These are phyloP conservation scores for Malbranchea cinnamomea DNA, from an alignment of 2,329 filamentous ascomycete genomes.

Conservation along the genomic window DNA sequence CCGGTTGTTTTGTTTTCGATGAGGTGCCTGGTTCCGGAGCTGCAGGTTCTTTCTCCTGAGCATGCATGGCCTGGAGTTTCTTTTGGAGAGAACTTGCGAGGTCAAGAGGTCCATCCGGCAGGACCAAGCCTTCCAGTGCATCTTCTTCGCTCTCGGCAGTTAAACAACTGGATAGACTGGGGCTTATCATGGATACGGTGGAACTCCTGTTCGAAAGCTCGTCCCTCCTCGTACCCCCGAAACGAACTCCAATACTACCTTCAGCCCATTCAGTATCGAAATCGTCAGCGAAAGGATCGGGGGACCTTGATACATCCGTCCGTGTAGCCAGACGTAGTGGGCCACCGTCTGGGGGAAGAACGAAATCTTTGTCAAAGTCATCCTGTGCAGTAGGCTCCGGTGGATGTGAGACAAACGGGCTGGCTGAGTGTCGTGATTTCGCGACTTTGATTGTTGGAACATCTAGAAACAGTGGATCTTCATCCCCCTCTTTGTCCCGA, in stretches of 20 bases:
- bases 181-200: constrained; percentile 76
- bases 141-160: constrained; percentile 91
- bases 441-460: constrained; percentile 53
- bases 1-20: constrained; percentile 13
- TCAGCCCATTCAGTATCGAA: constrained; percentile 78
- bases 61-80: constrained; percentile 47
- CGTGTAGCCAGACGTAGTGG: constrained; percentile 46
- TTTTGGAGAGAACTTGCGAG: constrained; percentile 65
- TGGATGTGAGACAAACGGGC: constrained; percentile 38
- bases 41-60: too few species aligned
- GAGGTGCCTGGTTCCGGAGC: constrained; percentile 18
- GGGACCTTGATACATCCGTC: constrained; percentile 48
- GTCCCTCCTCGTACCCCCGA: constrained; percentile 72
- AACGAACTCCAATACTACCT: constrained; percentile 78
- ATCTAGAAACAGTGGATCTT: constrained; percentile 51
- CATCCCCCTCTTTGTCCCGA: constrained; percentile 45
- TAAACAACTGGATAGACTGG: constrained; percentile 80
- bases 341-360: constrained; percentile 52
- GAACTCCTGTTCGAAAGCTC: constrained; percentile 70
- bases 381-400: constrained; percentile 28
- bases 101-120: constrained; percentile 71
- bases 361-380: constrained; percentile 59
- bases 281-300: constrained; percentile 51
- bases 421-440: constrained; percentile 39
- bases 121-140: constrained; percentile 71